Evolutionary conservation across 1,139 yeast species (phyloP), one percentile per base, ranked within the genome.

Genomic region (Pichia sp.): DNA sequence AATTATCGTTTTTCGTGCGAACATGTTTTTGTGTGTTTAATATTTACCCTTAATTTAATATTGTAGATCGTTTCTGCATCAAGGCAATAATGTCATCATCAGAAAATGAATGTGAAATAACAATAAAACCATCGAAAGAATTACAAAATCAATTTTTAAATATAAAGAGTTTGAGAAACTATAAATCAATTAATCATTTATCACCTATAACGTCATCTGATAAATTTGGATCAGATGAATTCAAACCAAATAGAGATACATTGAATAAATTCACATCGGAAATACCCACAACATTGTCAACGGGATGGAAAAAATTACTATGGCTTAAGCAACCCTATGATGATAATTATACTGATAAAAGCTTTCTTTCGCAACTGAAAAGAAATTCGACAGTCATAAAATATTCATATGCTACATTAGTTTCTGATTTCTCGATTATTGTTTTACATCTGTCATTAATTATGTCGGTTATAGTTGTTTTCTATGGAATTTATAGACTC

Each of bases 301-400:
- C 49, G 6, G 49, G 50, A 18, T 91, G 98, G 98, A 77, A 85
- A 61, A 87, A 95, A 63, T 77, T 90, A 45, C 75, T 93, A n/a
- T 93, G 96, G 84, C 77, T 87, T 45, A 77, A 79, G 55, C 97
- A 91, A 64, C 87, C 87, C 16, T 91, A 83, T 63, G 96, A 96
- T 0, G 99, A 93, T 67, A 93, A 90, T 67, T 88, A 88, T 69
- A 93, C 96, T 2, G 95, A 90, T 64, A 70, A 72, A 11, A 79
- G 91, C 10, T 93, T 93, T 64, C 71, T 90, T 19, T 81, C 90
- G 4, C 95, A 85, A 64, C 74, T 91, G 59, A 81, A 83, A 60
- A 73, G 95, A 47, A 89, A 89, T 69, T 75, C 89, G 36, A 83
- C 90, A 14, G 93, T 88, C 41, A 79, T 80, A 39, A 75, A 77